Percentiles rank a stretch among this genome's conserved stretches.
Evolutionary conservation across 352 stramenopile species (phyloP).

Genomic region (Pythium coloratum): DNA sequence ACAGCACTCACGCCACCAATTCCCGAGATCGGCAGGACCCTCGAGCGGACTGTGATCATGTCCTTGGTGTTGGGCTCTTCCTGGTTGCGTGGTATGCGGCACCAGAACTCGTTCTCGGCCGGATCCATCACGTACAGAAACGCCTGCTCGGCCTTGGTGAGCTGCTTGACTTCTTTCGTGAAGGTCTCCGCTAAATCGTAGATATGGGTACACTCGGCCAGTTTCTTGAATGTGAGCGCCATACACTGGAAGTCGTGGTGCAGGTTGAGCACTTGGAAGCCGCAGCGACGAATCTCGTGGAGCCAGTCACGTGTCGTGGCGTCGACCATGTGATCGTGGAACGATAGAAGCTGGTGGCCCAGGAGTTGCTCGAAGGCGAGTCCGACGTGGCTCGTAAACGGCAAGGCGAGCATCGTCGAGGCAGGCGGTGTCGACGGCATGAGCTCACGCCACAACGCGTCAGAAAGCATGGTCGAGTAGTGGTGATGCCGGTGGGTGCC

Average conservation of each 20-base stretch:
- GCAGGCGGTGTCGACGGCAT: conserved; percentile 28
- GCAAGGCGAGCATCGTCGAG: conserved; percentile 18
- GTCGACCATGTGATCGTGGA: conserved; percentile 54
- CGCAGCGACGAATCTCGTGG: conserved; percentile 50
- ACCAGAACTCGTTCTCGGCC: conserved; percentile 79
- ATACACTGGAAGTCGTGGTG: conserved; percentile 67
- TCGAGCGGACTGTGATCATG: conserved; percentile 33
- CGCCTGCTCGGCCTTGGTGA: conserved; percentile 61
- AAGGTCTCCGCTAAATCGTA: conserved; percentile 64
- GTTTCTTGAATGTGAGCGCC: conserved; percentile 46
- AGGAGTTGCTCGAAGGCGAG: conserved; percentile 62
- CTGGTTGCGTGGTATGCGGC: conserved; percentile 39
- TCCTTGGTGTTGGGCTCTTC: conserved; percentile 13
- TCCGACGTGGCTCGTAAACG: conserved; percentile 54
- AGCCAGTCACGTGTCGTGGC: conserved; percentile 64
- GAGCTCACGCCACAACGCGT: conserved; percentile 58
- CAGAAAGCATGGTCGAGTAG: conserved; percentile 33
- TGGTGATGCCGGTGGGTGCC: conserved; percentile 12
- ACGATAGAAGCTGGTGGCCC: conserved; percentile 46
- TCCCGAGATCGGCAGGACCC: conserved; percentile 27
- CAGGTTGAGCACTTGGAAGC: conserved; percentile 52
- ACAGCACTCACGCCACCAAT: conserved; percentile 29
- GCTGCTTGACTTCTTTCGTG: conserved; percentile 40
- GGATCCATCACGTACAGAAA: conserved; percentile 72
- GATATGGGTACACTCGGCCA: conserved; percentile 53